A percentile compares a stretch with the other conserved stretches of the same genome.
Evolutionary conservation across 2,329 filamentous ascomycete species (phyloP).

Genomic region (Neopestalotiopsis rosae): DNA sequence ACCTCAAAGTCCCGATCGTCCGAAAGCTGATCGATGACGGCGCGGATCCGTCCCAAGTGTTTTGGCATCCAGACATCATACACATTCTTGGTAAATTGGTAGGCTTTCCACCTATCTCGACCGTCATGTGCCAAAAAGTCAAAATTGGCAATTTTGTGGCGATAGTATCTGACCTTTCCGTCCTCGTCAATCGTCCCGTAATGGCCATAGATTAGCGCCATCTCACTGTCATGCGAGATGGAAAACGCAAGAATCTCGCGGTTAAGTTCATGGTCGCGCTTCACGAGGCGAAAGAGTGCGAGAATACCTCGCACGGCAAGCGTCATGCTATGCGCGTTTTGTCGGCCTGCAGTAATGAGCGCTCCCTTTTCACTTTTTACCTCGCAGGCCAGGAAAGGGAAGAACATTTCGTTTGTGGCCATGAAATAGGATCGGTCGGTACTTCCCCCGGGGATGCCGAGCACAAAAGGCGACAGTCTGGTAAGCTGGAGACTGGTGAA

Average conservation of each 20-base stretch:
- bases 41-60: slow-evolving; percentile 43
- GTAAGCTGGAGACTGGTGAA: slow-evolving; percentile 46
- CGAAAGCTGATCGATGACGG: slow-evolving; percentile 40
- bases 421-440: slow-evolving; percentile 47
- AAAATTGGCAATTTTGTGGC: slow-evolving; percentile 41
- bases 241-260: neutral
- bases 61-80: slow-evolving; percentile 41
- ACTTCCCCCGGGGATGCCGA: slow-evolving; percentile 39
- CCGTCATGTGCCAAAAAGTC: slow-evolving; percentile 37
- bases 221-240: neutral
- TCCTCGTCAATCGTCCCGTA: slow-evolving; percentile 26
- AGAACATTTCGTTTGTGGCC: slow-evolving; percentile 51
- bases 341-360: slow-evolving; percentile 43
- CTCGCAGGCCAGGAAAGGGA: slow-evolving; percentile 55
- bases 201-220: neutral
- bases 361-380: slow-evolving; percentile 46
- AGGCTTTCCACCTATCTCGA: slow-evolving; percentile 42
- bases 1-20: slow-evolving; percentile 21
- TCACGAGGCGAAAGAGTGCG: slow-evolving; percentile 44
- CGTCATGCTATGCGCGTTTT: slow-evolving; percentile 48
- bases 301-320: slow-evolving; percentile 43
- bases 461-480: neutral
- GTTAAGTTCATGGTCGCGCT: slow-evolving; percentile 24
- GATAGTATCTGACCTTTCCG: slow-evolving; percentile 43
- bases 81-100: slow-evolving; percentile 42